Evolutionary conservation across 352 stramenopile species (phyloP).

Genomic region (Phytophthora kernoviae): DNA sequence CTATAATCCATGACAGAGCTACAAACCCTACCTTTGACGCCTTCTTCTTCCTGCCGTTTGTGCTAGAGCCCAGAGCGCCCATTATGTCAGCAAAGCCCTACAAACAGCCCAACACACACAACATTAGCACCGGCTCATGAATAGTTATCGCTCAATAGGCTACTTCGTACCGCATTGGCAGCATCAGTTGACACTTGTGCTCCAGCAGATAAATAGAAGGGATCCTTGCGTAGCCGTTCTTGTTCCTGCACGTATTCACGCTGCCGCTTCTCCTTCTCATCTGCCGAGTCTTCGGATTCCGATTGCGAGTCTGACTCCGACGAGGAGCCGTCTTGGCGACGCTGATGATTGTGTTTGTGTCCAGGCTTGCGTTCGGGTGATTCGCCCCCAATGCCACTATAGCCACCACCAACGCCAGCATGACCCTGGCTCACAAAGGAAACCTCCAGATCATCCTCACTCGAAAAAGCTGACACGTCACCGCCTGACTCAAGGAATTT

Average conservation of each 20-base stretch:
- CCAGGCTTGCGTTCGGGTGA: slow-evolving; percentile 54
- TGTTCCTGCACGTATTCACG: slow-evolving; percentile 57
- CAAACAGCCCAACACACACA: slow-evolving; percentile 3
- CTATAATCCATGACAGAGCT: not conserved
- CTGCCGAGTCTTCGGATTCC: slow-evolving; percentile 41
- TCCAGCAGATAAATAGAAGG: slow-evolving; percentile 75
- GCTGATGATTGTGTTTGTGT: slow-evolving; percentile 38
- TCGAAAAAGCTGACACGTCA: slow-evolving; percentile 61
- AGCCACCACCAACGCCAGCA: slow-evolving; percentile 34
- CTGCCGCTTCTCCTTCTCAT: slow-evolving; percentile 48
- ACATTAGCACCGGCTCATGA: not conserved
- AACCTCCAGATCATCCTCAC: slow-evolving; percentile 81
- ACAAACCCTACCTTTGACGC: slow-evolving; percentile 48
- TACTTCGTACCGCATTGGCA: slow-evolving; percentile 32
- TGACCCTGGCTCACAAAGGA: slow-evolving; percentile 71
- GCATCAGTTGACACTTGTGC: slow-evolving; percentile 35
- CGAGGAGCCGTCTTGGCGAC: slow-evolving; percentile 20
- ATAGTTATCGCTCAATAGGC: not conserved
- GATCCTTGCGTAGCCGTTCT: slow-evolving; percentile 74
- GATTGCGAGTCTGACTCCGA: slow-evolving; percentile 39
- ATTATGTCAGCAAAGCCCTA: slow-evolving; percentile 85
- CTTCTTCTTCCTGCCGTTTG: slow-evolving; percentile 78
- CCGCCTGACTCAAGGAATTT: slow-evolving; percentile 81
- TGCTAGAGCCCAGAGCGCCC: slow-evolving; percentile 61
- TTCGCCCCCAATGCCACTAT: slow-evolving; percentile 42